These are phyloP conservation scores for Candida buenavistaensis DNA, from an alignment of 1,139 yeast genomes.

Conservation along the genomic window DNA sequence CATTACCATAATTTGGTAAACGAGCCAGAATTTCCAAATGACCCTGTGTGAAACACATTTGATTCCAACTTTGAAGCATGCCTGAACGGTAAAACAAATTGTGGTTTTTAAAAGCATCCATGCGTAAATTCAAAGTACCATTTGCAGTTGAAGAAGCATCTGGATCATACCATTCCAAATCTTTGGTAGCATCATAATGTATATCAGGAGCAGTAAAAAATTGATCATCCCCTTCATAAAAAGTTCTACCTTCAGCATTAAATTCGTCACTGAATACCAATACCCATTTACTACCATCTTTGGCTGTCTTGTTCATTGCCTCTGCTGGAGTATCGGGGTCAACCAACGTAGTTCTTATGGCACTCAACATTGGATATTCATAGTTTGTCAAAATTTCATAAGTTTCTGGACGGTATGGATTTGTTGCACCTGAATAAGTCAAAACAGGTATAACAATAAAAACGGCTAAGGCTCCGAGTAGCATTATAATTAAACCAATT, in stretches of 20 bases:
- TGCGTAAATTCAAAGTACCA: slow-evolving; percentile 60
- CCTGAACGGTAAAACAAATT: slow-evolving; percentile 75
- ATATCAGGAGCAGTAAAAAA: slow-evolving; percentile 76
- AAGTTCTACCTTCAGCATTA: slow-evolving; percentile 77
- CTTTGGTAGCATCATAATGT: slow-evolving; percentile 77
- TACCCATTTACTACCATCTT: slow-evolving; percentile 62
- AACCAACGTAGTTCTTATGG: slow-evolving; percentile 60
- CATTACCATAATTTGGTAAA: slow-evolving; percentile 70
- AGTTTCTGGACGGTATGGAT: slow-evolving; percentile 20
- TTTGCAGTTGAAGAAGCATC: slow-evolving; percentile 71
- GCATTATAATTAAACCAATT: slow-evolving; percentile 49
- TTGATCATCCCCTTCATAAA: slow-evolving; percentile 81
- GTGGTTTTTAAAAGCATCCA: slow-evolving; percentile 76
- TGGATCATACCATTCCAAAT: slow-evolving; percentile 87
- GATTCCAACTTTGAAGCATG: slow-evolving; percentile 87
- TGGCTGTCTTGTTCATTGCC: slow-evolving; percentile 46
- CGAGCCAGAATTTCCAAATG: slow-evolving; percentile 65
- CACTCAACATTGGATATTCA: slow-evolving; percentile 58
- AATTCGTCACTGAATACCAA: slow-evolving; percentile 83
- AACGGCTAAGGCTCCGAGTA: slow-evolving; percentile 60
- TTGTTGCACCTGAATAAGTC: slow-evolving; percentile 58
- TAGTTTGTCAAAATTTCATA: slow-evolving; percentile 54
- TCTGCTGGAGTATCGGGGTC: slow-evolving; percentile 77
- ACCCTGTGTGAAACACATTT: slow-evolving; percentile 79
- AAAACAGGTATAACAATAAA: slow-evolving; percentile 74